Percentiles rank a stretch among this genome's conserved stretches.
Evolutionary conservation across 306 rosid genomes (phyloP).

Genomic region (Quercus glauca): DNA sequence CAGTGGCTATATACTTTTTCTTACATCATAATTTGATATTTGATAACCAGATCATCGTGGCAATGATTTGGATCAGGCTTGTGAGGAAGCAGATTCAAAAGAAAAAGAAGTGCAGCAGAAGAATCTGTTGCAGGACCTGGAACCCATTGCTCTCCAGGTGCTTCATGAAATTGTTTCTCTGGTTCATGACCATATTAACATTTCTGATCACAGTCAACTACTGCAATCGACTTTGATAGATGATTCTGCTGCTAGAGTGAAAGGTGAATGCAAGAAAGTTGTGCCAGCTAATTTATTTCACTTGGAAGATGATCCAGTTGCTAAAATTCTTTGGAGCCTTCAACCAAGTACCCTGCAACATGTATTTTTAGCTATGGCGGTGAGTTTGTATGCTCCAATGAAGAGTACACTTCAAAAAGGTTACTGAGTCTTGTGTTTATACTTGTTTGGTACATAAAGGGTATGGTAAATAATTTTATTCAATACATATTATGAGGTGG

Average conservation of each 20-base stretch:
- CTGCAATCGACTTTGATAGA: slow-evolving; percentile 40
- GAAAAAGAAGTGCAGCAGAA: slow-evolving; percentile 39
- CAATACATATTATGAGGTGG: slow-evolving; percentile 12
- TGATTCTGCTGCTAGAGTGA: slow-evolving; percentile 38
- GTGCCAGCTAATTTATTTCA: slow-evolving; percentile 19
- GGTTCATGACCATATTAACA: slow-evolving; percentile 60
- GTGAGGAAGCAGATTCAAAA: slow-evolving; percentile 42
- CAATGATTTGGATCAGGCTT: slow-evolving; percentile 31
- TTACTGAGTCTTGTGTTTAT: slow-evolving; percentile 16
- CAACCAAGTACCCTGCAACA: slow-evolving; percentile 55
- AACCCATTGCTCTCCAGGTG: slow-evolving; percentile 59
- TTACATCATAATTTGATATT: slow-evolving; percentile 33
- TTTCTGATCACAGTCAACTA: slow-evolving; percentile 36
- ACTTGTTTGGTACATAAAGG: neutral
- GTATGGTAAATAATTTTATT: slow-evolving; percentile 7
- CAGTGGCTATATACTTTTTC: slow-evolving; percentile 8
- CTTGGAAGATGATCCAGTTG: slow-evolving; percentile 69
- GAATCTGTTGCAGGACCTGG: slow-evolving; percentile 46
- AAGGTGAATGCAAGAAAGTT: slow-evolving; percentile 37
- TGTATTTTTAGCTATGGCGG: slow-evolving; percentile 81
- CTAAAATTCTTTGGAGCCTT: slow-evolving; percentile 60
- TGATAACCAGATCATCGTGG: slow-evolving; percentile 39
- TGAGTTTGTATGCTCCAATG: slow-evolving; percentile 41
- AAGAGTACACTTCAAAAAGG: slow-evolving; percentile 17
- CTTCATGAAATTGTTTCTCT: slow-evolving; percentile 80